Percentiles rank a stretch among this genome's conserved stretches.
These are phyloP conservation scores for Chaetomium globosum DNA, from an alignment of 2,329 filamentous ascomycete genomes.

Conservation along the genomic window DNA sequence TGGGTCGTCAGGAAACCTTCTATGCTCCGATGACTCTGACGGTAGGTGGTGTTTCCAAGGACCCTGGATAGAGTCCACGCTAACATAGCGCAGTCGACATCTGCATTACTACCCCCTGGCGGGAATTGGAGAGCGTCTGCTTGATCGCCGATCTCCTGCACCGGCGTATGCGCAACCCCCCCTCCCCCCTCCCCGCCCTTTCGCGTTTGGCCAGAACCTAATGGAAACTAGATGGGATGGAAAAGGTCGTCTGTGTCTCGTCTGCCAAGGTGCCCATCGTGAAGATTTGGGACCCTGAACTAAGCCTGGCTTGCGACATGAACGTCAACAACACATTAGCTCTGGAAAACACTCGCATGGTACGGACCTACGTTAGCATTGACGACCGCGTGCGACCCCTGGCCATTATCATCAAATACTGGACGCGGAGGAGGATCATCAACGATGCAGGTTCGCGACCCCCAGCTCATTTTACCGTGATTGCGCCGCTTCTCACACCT, in stretches of 20 bases:
- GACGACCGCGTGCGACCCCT: constrained; percentile 87
- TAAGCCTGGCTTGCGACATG: constrained; percentile 90
- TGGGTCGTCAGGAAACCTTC: constrained; percentile 93
- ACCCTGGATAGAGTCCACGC: constrained; percentile 24
- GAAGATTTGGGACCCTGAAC: constrained; percentile 96
- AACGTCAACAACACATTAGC: constrained; percentile 98
- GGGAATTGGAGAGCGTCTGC: constrained; percentile 85
- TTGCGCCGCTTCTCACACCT: constrained; percentile 13
- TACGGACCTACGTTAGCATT: constrained; percentile 92
- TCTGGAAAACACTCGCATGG: constrained; percentile 95
- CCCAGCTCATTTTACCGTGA: not conserved
- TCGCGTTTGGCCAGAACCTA: constrained; percentile 13
- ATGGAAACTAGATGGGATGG: constrained; percentile 76
- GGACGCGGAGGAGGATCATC: constrained; percentile 88
- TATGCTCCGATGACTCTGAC: constrained; percentile 95
- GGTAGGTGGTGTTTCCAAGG: constrained; percentile 60
- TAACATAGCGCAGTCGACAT: constrained; percentile 74
- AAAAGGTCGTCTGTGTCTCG: constrained; percentile 91
- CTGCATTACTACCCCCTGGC: constrained; percentile 91
- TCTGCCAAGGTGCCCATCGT: constrained; percentile 97
- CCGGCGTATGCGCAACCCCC: constrained; percentile 64
- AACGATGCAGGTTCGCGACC: constrained; percentile 87
- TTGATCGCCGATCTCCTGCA: constrained; percentile 83
- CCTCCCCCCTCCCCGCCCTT: not conserved
- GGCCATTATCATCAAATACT: constrained; percentile 97